Base-by-base conservation (phyloP, 2,329 filamentous ascomycete species). In the Ophiostoma ips region DNA sequence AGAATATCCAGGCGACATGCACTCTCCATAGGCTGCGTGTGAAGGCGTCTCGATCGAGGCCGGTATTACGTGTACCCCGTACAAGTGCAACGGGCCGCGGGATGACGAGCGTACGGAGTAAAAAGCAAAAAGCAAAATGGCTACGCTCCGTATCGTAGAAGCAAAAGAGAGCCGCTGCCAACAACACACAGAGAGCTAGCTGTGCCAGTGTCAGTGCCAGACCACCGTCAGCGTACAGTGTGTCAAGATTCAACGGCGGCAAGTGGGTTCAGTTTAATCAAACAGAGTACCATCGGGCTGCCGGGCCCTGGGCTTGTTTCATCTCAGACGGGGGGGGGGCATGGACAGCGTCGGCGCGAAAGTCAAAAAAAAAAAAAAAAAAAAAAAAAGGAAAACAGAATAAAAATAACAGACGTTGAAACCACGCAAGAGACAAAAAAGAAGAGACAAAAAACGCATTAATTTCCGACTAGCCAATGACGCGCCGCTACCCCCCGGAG, bases 401-500 rank as follows among this genome's bases (percentile, higher is more conserved):
- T 12, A 21, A 21, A 36, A 36, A 28, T 24, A 46, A 30, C 28
- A 34, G 13, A 15, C 15, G 37, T 18, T 21, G 19, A 19, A 8
- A 13, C 19, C 12, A 18, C 13, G 37, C 30, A 28, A 18, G 9
- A 35, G 21, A 13, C 15, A 18, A 13, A 41, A 16, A 6, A 16
- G 5, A n/a, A 5, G 11, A 43, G 16, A 24, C 16, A 40, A 34
- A 28, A 24, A 47, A 31, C 37, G 35, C 38, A 30, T 48, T 52
- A 52, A 52, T 52, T 52, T 52, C 50, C 50, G 50, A 46, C 16
- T 11, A 35, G 15, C 50, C 50, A 52, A 52, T 52, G 19, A 49
- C 3, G 13, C 4, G 6, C 16, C 13, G 8, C 13, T 5, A 15
- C 24, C 24, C 34, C 21, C 34, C 37, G 18, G 18, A 41, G 28